Conservation (phyloP, 139 green algal genomes). For the Klebsormidium nitens region DNA sequence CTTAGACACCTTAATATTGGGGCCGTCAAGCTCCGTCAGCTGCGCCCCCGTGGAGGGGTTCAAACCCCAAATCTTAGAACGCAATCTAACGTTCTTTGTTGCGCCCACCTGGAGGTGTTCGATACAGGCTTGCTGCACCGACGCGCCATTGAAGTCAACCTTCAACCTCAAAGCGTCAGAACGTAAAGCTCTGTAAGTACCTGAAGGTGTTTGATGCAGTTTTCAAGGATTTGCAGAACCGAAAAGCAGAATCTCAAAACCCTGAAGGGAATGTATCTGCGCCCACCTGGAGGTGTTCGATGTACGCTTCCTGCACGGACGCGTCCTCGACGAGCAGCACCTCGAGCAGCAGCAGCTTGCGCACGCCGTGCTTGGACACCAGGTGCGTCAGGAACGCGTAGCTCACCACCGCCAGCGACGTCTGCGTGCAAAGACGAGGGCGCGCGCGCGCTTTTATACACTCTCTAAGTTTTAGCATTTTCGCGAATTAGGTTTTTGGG, state of each 20-base stretch:
- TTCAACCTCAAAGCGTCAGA: not conserved
- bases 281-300: constrained; percentile 18
- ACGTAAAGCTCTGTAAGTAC: not conserved
- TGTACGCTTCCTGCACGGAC: constrained; percentile 13
- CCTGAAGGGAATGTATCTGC: not conserved
- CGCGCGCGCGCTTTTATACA: too few species aligned
- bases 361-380: constrained; percentile 24
- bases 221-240: too few species aligned
- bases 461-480: too few species aligned
- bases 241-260: too few species aligned
- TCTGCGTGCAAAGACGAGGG: too few species aligned
- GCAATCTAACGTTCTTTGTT: too few species aligned
- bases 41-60: too few species aligned
- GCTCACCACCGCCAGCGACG: too few species aligned
- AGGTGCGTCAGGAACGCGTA: too few species aligned
- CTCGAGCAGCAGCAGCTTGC: constrained; percentile 17
- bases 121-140: not conserved
- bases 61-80: too few species aligned
- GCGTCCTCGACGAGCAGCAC: constrained; percentile 26
- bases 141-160: not conserved
- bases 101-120: not conserved
- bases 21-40: not conserved
- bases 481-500: too few species aligned
- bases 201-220: too few species aligned
- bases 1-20: not conserved